Evolutionary conservation across 2,329 filamentous ascomycete genomes (phyloP).

Genomic region (Metarhizium rileyi): DNA sequence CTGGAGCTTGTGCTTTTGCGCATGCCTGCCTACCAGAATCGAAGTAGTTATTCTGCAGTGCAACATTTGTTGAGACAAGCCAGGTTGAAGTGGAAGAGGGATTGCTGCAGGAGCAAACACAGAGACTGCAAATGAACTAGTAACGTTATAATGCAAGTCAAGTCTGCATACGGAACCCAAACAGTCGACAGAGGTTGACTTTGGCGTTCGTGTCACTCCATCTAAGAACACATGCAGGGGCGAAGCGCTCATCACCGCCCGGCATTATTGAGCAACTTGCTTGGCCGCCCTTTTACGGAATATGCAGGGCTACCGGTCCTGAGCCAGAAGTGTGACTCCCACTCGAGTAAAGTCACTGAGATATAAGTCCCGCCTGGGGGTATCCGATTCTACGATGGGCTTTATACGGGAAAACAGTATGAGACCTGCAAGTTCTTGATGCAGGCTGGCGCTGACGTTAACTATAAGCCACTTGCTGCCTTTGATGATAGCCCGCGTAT

Average conservation of each 20-base stretch:
- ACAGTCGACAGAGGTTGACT: background rate
- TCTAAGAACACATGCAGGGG: background rate
- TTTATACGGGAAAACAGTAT: constrained; percentile 23
- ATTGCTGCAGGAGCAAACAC: constrained; percentile 14
- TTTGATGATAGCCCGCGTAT: constrained; percentile 11
- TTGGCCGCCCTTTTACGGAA: constrained; percentile 18
- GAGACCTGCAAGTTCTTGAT: constrained; percentile 19
- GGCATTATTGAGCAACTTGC: constrained; percentile 12
- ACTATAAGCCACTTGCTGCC: constrained; percentile 14
- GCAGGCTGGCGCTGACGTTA: constrained; percentile 19
- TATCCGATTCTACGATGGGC: constrained; percentile 25
- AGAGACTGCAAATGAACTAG: constrained; percentile 14
- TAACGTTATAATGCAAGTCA: constrained; percentile 15
- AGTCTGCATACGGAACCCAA: constrained; percentile 11
- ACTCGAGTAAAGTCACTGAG: constrained; percentile 15
- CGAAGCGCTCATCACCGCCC: constrained; percentile 13
- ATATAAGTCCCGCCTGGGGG: constrained; percentile 20
- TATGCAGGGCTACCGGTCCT: constrained; percentile 19
- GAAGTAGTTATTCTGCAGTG: constrained; percentile 11
- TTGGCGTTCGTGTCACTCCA: constrained; percentile 2
- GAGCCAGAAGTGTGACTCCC: constrained; percentile 15
- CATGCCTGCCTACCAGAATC: constrained; percentile 6
- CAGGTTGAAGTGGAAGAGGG: constrained; percentile 16
- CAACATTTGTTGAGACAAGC: constrained; percentile 17
- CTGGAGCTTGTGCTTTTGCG: constrained; percentile 19